Conservation (phyloP, 352 stramenopile genomes). For the Pythium sukuiense region DNA sequence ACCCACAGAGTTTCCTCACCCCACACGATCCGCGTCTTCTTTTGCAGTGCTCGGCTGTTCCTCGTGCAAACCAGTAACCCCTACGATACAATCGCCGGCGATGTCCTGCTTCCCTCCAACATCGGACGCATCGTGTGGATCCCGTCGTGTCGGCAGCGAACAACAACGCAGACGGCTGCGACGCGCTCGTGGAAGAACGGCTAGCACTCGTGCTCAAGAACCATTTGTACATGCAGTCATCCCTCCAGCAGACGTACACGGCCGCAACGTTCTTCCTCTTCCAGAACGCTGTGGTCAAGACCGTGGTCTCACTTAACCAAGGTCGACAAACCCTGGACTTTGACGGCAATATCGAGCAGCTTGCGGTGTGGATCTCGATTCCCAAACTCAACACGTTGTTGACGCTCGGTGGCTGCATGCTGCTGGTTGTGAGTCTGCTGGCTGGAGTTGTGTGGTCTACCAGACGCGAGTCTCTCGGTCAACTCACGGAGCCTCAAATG, state of each 20-base stretch:
- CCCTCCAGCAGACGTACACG: constrained; percentile 15
- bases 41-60: too few relatives aligned
- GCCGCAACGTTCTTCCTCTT: constrained; percentile 18
- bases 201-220: constrained; percentile 12
- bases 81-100: not conserved
- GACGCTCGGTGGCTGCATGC: constrained; percentile 11
- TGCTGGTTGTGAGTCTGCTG: constrained; percentile 1
- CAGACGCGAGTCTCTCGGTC: not conserved
- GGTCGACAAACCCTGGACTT: constrained; percentile 9
- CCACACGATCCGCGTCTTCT: too few relatives aligned
- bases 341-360: constrained; percentile 8
- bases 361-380: constrained; percentile 16
- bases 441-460: not conserved
- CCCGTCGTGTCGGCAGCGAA: not conserved
- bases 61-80: not conserved
- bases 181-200: constrained; percentile 10
- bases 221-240: constrained; percentile 22
- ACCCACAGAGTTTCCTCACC: too few relatives aligned
- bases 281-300: constrained; percentile 12
- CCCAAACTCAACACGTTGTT: constrained; percentile 18
- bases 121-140: constrained; percentile 6
- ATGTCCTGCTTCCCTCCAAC: constrained; percentile 17
- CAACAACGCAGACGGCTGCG: not conserved
- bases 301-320: constrained; percentile 5
- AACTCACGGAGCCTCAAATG: not conserved